Base-by-base conservation (phyloP, 2,329 filamentous ascomycete species). In the Aspergillus sp. region DNA sequence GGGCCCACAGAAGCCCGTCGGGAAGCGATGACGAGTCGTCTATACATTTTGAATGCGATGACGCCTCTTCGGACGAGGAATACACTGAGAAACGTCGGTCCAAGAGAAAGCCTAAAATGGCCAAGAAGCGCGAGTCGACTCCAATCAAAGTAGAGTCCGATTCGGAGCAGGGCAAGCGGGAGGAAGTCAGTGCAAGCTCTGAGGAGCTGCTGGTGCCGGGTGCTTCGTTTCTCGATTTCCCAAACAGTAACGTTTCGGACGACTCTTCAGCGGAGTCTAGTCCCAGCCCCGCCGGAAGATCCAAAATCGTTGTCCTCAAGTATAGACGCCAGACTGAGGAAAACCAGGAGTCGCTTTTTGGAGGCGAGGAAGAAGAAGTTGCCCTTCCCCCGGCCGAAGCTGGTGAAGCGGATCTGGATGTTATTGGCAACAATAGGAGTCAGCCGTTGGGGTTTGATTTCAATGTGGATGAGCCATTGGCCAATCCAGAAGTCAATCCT, bases 191-290 rank as follows among this genome's bases (percentile, higher is more conserved):
- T 3, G 52, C 57, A 4, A 51, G 45, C 49, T 26, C 50, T 7
- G 59, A 61, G 16, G 61, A 67, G 11, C 22, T 65, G 1, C 46
- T 66, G 36, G 59, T 62, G 2, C 54, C 63, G 29, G 62, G 61
- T 6, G 63, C 66, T n/a, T 51, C 54, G 0, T 66, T 67, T 6
- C 61, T 68, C 16, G 52, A 62, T 5, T 57, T 63, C 29, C 66
- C 64, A 0, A 61, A 67, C 52, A 60, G 16, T 14, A 26, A 45
- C 11, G 26, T n/a, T 12, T 6, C 16, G 16, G 20, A 59, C 42
- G 47, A 46, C 22, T 20, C 49, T n/a, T 42, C 16, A 14, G 18
- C 46, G 16, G 16, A 42, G 18, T 47, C 29, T 11, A 32, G 16
- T 11, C 6, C 54, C 14, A 22, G 26, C 18, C 45, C 45, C 2